Base-by-base conservation (phyloP, 305 asterid genomes). In the Fraxinus sp. region DNA sequence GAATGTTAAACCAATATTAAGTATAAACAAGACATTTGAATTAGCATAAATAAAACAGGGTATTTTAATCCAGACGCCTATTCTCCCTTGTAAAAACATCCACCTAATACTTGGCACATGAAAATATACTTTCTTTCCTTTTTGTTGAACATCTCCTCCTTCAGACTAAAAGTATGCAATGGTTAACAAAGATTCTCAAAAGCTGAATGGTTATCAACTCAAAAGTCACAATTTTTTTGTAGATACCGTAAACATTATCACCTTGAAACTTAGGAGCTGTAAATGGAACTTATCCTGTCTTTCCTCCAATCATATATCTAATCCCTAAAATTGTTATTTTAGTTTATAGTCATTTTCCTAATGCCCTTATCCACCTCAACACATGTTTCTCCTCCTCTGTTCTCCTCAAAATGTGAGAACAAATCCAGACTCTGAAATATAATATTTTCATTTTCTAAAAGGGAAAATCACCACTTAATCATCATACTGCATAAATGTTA, bases 11-110 rank as follows among this genome's bases (percentile, higher is more conserved):
- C 28, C n/a, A 24, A 9, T 14, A 64, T 24, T 3, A 28, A 28
- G 30, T 28, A 28, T 28, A 28, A 28, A 28, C 30, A 28, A 28
- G 2, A 28, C 30, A 28, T 1, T 28, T 28, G 2, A 28, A 28
- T 28, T 28, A 28, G 30, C 30, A 28, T 28, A 28, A 28, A 28
- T 28, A 28, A 28, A 28, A 28, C 30, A 1, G 30, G 30, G 30
- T 28, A 95, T 80, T 87, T 93, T 94, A 81, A 95, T 91, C 98
- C 98, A 95, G 82, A 95, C 85, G 83, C 99, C 97, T 85, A 80
- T 90, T 88, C 92, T 94, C 71, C 94, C 99, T 98, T 93, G 92
- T 8, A 86, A 87, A 74, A 78, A 76, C 70, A 68, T 64, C 81
- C 80, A 87, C 71, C 39, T 55, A 72, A 24, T 22, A 72, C 64